Evolutionary conservation across 176 grass and related monocot species (phyloP).

Genomic region (Dendrocalamus sinicus): DNA sequence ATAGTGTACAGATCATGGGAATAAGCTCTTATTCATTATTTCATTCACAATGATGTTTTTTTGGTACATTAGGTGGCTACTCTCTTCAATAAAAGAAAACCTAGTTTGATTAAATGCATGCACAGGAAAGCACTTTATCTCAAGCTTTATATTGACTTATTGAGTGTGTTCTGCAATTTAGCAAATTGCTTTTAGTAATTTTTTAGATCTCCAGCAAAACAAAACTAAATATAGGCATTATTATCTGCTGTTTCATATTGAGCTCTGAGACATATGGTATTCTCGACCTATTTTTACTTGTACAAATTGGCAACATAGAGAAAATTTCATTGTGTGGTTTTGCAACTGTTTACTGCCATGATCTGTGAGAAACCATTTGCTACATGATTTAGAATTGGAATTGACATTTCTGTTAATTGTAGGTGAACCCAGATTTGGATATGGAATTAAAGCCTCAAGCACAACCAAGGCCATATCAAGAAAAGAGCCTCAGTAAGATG

Average conservation of each 20-base stretch:
- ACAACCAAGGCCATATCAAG: constrained; percentile 92
- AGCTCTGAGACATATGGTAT: not conserved
- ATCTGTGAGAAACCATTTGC: not conserved
- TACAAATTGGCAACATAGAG: not conserved
- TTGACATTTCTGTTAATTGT: constrained; percentile 35
- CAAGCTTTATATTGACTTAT: not conserved
- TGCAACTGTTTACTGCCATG: not conserved
- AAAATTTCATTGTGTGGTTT: not conserved
- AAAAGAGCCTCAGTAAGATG: constrained; percentile 99
- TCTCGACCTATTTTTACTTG: constrained; percentile 18
- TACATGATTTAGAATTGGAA: constrained; percentile 23
- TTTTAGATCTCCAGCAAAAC: not conserved
- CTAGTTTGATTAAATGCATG: not conserved
- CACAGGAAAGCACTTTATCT: not conserved
- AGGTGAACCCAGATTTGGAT: constrained; percentile 88
- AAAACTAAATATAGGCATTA: constrained; percentile 21
- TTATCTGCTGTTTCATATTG: not conserved
- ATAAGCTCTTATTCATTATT: not conserved
- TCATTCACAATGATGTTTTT: constrained; percentile 5
- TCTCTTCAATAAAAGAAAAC: not conserved
- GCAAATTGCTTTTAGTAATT: not conserved
- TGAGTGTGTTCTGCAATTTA: not conserved
- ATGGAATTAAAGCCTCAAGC: constrained; percentile 91
- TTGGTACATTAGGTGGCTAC: not conserved
- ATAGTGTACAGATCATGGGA: not conserved